Percentiles rank a stretch among this genome's conserved stretches.
Conservation (phyloP, 1,139 yeast species). For the Yamadazyma aaseri region DNA sequence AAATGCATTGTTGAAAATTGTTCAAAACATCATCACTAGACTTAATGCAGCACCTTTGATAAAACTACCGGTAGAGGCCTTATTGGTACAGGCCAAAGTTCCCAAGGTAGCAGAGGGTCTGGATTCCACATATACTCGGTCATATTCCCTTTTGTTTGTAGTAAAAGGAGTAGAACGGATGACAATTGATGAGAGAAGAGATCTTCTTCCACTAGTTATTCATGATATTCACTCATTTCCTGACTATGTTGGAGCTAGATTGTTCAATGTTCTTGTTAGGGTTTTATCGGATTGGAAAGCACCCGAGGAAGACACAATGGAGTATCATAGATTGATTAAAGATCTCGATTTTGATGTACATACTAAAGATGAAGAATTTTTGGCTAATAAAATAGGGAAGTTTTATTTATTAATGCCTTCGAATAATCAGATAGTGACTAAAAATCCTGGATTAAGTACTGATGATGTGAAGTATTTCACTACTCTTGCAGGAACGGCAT, state of each 20-base stretch:
- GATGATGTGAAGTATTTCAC: conserved; percentile 61
- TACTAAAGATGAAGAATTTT: conserved; percentile 38
- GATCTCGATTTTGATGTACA: conserved; percentile 27
- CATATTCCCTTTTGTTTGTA: conserved; percentile 65
- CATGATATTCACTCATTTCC: conserved; percentile 42
- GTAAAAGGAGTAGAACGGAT: conserved; percentile 65
- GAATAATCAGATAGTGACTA: conserved; percentile 15
- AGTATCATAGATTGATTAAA: conserved; percentile 34
- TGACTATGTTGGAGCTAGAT: conserved; percentile 49
- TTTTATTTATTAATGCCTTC: conserved; percentile 59
- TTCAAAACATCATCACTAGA: conserved; percentile 68
- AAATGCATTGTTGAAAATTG: conserved; percentile 61
- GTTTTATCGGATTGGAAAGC: conserved; percentile 50
- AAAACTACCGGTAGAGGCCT: conserved; percentile 58
- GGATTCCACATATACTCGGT: conserved; percentile 54
- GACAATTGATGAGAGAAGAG: conserved; percentile 26
- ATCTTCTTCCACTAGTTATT: conserved; percentile 49
- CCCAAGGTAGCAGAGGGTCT: conserved; percentile 46
- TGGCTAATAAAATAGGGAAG: conserved; percentile 49
- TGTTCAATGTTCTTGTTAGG: conserved; percentile 61
- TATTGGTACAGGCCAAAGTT: conserved; percentile 60
- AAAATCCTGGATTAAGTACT: conserved; percentile 61
- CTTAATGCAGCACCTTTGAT: conserved; percentile 56
- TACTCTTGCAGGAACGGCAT: conserved; percentile 62
- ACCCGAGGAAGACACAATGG: conserved; percentile 47